Evolutionary conservation across 176 grass and related monocot species (phyloP).

Genomic region (Thinopyrum elongatum): DNA sequence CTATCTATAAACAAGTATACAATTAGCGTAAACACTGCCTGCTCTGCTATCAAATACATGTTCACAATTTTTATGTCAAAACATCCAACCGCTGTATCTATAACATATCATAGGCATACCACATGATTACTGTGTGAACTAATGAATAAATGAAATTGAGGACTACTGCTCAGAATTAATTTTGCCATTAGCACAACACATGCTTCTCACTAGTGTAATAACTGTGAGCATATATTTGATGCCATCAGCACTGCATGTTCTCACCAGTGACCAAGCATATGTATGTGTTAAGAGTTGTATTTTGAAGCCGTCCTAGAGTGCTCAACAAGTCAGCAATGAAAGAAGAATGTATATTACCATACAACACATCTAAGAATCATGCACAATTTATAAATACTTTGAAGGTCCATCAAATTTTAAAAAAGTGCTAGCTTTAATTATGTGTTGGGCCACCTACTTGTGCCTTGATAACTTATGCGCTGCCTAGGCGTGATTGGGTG

Average conservation of each 20-base stretch:
- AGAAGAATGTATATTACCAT: not conserved
- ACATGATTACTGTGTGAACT: not conserved
- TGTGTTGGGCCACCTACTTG: too few species aligned
- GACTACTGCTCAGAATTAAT: not conserved
- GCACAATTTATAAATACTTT: not conserved
- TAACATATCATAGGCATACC: not conserved
- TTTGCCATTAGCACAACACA: not conserved
- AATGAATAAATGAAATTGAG: not conserved
- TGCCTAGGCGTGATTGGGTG: too few species aligned
- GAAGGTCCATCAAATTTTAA: too few species aligned
- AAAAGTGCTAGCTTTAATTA: too few species aligned
- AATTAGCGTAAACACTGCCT: not conserved
- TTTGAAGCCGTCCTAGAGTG: conserved; percentile 8
- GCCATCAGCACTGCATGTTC: not conserved
- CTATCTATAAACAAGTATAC: not conserved
- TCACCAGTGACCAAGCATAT: not conserved
- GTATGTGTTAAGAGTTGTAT: not conserved
- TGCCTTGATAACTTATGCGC: too few species aligned
- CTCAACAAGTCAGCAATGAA: not conserved
- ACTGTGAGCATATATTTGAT: not conserved
- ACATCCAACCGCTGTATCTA: not conserved
- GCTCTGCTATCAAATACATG: not conserved
- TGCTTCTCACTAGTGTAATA: not conserved
- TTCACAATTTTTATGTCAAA: not conserved
- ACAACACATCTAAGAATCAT: not conserved